These are phyloP conservation scores for Ustilago loliicola DNA, from an alignment of 1,284 basidiomycete species.

Conservation along the genomic window DNA sequence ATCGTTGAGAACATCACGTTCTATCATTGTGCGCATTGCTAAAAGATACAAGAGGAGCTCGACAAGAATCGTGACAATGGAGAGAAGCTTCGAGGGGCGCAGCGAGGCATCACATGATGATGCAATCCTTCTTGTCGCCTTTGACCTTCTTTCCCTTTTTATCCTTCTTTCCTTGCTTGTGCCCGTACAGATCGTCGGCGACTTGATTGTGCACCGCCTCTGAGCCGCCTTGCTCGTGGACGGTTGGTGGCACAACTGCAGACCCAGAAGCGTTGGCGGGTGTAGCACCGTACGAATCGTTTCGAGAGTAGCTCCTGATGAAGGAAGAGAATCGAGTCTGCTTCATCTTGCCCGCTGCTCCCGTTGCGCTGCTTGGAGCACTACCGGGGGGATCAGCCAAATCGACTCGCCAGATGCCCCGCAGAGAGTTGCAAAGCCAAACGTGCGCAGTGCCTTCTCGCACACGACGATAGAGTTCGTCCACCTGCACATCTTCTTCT, in stretches of 20 bases:
- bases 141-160: conserved; percentile 28
- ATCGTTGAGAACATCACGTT: neutral
- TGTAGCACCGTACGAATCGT: conserved; percentile 1
- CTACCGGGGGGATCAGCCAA: conserved; percentile 15
- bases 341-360: conserved; percentile 15
- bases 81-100: neutral
- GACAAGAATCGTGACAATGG: neutral
- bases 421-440: conserved; percentile 54
- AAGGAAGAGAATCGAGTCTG: conserved; percentile 39
- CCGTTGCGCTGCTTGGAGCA: neutral
- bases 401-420: conserved; percentile 44
- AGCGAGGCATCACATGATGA: conserved; percentile 33
- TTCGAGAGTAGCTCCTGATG: conserved; percentile 14
- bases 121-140: conserved; percentile 46
- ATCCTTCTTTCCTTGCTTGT: conserved; percentile 25
- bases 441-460: conserved; percentile 20
- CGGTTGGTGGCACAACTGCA: conserved; percentile 1
- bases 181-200: conserved; percentile 42
- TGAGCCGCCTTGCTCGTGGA: neutral
- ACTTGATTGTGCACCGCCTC: conserved; percentile 29
- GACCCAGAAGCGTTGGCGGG: neutral
- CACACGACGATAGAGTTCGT: conserved; percentile 22
- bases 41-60: neutral
- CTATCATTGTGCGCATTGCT: neutral
- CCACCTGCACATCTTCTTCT: conserved; percentile 32